Conservation (phyloP, 1,139 yeast genomes). For the Yamadazyma conglobata region DNA sequence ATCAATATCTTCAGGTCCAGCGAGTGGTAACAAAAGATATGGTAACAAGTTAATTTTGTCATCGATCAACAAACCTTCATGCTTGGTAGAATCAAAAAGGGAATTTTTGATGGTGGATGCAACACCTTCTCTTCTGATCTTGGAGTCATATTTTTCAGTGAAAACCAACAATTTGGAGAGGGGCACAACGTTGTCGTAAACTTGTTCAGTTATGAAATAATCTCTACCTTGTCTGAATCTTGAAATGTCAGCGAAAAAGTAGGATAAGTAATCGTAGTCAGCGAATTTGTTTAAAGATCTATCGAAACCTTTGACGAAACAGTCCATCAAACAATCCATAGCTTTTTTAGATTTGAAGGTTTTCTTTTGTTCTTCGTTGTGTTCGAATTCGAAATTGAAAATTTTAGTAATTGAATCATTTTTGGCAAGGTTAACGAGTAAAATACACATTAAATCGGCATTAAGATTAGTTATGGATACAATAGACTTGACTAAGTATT, state of each 20-base stretch:
- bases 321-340: slow-evolving; percentile 84
- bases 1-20: slow-evolving; percentile 78
- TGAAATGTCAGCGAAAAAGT: slow-evolving; percentile 87
- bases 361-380: slow-evolving; percentile 25
- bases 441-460: slow-evolving; percentile 81
- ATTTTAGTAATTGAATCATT: slow-evolving; percentile 59
- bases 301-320: slow-evolving; percentile 83
- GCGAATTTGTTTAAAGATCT: slow-evolving; percentile 69
- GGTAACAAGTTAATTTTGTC: slow-evolving; percentile 73
- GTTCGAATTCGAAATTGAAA: slow-evolving; percentile 45
- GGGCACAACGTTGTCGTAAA: slow-evolving; percentile 76
- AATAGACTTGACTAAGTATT: slow-evolving; percentile 52
- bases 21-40: slow-evolving; percentile 76
- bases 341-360: slow-evolving; percentile 55
- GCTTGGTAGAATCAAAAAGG: slow-evolving; percentile 73
- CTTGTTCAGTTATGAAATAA: slow-evolving; percentile 69
- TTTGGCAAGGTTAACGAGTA: slow-evolving; percentile 82
- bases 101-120: slow-evolving; percentile 91
- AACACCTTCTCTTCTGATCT: slow-evolving; percentile 85
- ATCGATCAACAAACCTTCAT: slow-evolving; percentile 55
- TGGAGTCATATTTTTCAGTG: slow-evolving; percentile 75
- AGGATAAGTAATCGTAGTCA: slow-evolving; percentile 77
- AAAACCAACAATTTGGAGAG: slow-evolving; percentile 76
- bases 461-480: slow-evolving; percentile 55
- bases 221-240: slow-evolving; percentile 67